These are phyloP conservation scores for Globisporangium carolinianum DNA, from an alignment of 352 stramenopile genomes.

Conservation along the genomic window DNA sequence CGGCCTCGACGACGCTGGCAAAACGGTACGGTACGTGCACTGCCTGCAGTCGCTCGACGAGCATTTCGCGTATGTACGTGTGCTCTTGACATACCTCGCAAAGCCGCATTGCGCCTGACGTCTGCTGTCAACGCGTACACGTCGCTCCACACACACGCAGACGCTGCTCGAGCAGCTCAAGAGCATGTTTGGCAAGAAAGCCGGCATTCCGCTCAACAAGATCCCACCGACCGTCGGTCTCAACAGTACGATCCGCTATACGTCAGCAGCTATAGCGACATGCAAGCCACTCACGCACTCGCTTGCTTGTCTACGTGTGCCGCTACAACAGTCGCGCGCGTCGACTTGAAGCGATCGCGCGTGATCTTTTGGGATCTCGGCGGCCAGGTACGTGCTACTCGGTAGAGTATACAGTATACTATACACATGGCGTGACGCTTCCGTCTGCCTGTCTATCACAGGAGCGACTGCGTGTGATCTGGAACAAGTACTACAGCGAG, in stretches of 20 bases:
- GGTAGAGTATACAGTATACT: background rate
- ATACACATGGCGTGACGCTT: background rate
- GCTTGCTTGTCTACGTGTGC: background rate
- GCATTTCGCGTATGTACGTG: no score
- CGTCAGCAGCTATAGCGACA: background rate
- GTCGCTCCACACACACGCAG: conserved; percentile 15
- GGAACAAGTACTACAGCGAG: conserved; percentile 93
- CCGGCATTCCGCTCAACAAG: conserved; percentile 85
- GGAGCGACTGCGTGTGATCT: conserved; percentile 85
- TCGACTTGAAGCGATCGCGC: conserved; percentile 77
- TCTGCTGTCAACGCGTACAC: background rate
- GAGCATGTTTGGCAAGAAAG: conserved; percentile 84
- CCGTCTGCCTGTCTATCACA: conserved; percentile 9
- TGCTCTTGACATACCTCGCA: no score
- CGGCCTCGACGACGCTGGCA: conserved; percentile 88
- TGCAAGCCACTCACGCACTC: no score
- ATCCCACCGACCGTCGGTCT: conserved; percentile 90
- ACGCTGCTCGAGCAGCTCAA: conserved; percentile 90
- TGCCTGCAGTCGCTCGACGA: background rate
- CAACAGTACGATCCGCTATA: conserved; percentile 49
- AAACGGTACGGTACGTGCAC: conserved; percentile 77
- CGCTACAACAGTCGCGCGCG: conserved; percentile 42
- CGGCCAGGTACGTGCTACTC: conserved; percentile 48
- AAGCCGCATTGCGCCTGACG: background rate
- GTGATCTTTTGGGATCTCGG: conserved; percentile 92